Base-by-base conservation (phyloP, 106 monocot species). In the Dactylorhiza incarnata region DNA sequence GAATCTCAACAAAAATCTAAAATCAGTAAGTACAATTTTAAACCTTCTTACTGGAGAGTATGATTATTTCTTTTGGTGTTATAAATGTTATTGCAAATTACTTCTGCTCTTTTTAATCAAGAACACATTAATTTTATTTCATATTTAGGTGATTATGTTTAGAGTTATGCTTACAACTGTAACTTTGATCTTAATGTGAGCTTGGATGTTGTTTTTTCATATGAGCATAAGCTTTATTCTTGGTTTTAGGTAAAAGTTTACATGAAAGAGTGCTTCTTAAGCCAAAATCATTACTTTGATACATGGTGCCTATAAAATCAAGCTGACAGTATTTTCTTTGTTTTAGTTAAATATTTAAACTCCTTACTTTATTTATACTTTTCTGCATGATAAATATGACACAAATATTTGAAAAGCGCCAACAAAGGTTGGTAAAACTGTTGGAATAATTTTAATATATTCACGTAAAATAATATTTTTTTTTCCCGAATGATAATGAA, bases 1-100 rank as follows among this genome's bases (percentile, higher is more conserved):
- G 50, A 81, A 47, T 46, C 86, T 95, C 9, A 92, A 92, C 78
- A 77, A 88, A 19, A 95, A 92, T 69, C 83, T 95, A 7, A 81
- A 88, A 77, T 86, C 92, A 25, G 95, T 95, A 54, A 86, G 89
- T 85, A n/a, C 8, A 11, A 48, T 5, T 53, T 74, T 52, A 29
- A 26, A 10, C 69, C n/a, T 47, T 52, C 52, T n/a, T 13, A 17
- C 45, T 46, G 16, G 45, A 69, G 3, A 14, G 63, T 5, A 4
- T 25, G 26, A 16, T 1, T 25, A 25, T 25, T 61, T 63, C 25
- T 19, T 56, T 56, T 56, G 17, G 22, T 59, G 20, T 59, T 59
- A 19, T 19, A 59, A 19, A 20, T 59, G 58, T 58, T 58, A 6
- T 59, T 59, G 7, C 22, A 59, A 8, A n/a, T 59, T 59, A 22